Percentiles rank a stretch among this genome's conserved stretches.
These are phyloP conservation scores for Trypanosoma grayi DNA, from an alignment of 208 protist genomes.

Conservation along the genomic window DNA sequence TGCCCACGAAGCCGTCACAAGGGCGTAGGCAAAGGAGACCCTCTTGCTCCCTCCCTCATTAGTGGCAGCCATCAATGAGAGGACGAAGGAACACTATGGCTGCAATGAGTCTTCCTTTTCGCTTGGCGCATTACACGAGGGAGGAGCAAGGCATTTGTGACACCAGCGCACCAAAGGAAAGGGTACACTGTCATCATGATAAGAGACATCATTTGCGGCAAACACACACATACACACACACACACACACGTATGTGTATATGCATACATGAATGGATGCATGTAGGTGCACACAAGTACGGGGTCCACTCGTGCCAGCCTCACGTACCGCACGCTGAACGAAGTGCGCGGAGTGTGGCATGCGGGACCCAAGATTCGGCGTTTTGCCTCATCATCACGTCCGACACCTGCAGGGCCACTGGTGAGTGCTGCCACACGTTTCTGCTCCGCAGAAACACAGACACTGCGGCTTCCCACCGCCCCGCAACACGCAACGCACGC, in stretches of 20 bases:
- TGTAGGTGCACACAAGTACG: no score
- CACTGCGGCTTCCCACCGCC: slow-evolving; percentile 24
- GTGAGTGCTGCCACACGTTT: slow-evolving; percentile 11
- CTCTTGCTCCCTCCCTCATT: not conserved
- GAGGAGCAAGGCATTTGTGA: no score
- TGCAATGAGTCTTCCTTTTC: no score
- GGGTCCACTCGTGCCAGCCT: not conserved
- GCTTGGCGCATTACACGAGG: no score
- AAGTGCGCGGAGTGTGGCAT: not conserved
- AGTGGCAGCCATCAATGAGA: not conserved
- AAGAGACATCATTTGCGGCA: no score
- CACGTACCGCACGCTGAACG: not conserved
- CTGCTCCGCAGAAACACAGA: not conserved
- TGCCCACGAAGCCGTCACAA: slow-evolving; percentile 16
- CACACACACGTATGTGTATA: no score
- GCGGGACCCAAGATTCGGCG: slow-evolving; percentile 33
- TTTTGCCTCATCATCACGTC: slow-evolving; percentile 26
- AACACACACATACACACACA: no score
- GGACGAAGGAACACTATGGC: no score
- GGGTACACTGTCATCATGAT: no score
- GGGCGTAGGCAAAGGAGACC: slow-evolving; percentile 15
- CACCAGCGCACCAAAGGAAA: no score
- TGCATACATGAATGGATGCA: slow-evolving; percentile 3
- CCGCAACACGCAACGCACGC: slow-evolving; percentile 33
- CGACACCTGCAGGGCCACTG: slow-evolving; percentile 10